Evolutionary conservation across 495 filamentous ascomycete genomes (phyloP), one percentile per base, ranked within the genome.

Genomic region (Aeminium ludgeri): DNA sequence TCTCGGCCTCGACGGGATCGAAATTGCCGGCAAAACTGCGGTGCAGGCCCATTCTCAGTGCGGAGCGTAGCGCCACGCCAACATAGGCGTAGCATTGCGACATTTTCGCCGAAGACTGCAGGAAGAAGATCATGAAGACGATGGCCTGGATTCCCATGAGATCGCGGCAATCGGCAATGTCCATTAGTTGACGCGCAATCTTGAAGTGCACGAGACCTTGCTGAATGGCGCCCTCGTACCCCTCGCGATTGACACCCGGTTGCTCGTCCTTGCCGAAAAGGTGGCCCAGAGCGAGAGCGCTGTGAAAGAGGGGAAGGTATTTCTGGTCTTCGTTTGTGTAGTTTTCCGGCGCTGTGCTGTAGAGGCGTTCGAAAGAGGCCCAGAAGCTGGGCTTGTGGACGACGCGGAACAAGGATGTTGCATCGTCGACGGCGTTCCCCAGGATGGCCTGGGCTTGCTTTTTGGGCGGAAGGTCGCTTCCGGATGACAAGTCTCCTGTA

Each of bases 11-110:
- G 44, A 96, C 76, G 1, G 82, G 84, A 30, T 78, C 77, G 49
- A 93, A 82, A 41, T 78, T 75, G 23, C 72, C 65, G 25, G 73
- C 66, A 5, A 92, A 66, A 23, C 78, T 72, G 30, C 87, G 82
- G 57, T 96, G 87, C 12, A 96, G 66, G 10, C 87, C 87, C 65
- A 95, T 75, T 10, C 85, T 76, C 6, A 94, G 57, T 13, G 85
- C 76, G 6, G 86, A 87, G 30, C 85, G 76, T 18, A 93, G 65
- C 11, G 84, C 86, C 45, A 95, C 84, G 16, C 86, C 87, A 36
- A 96, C 70, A 59, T 89, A 92, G 0, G 86, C 81, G 57, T 94
- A 95, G 57, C 87, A 96, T 16, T 81, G 89, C 51, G 82, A 87
- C 39, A 95, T 65, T 52, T 89, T 86, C 6, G 86, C 82, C 12